Percentiles rank a stretch among this genome's conserved stretches.
phyloP scores from a whole-genome alignment of 805 yeast genomes.

The Lachancea sp. region DNA sequence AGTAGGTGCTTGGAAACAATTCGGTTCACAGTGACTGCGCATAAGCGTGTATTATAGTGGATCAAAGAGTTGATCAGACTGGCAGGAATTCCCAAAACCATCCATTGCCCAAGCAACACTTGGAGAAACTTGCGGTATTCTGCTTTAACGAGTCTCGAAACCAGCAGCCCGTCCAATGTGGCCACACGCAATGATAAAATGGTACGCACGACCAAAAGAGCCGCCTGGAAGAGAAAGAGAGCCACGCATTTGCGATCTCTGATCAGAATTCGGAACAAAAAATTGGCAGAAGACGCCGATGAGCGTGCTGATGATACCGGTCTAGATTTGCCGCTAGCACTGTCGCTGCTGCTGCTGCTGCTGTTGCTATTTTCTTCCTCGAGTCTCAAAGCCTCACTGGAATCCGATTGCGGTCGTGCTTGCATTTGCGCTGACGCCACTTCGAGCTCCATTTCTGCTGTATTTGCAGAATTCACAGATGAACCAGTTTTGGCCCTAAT shows the following conservation, averaged over 20 bases:
- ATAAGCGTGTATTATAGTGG: conserved; percentile 50
- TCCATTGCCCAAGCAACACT: conserved; percentile 62
- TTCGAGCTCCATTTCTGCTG: background rate
- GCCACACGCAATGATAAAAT: conserved; percentile 76
- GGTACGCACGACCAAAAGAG: conserved; percentile 60
- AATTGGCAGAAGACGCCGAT: conserved; percentile 10
- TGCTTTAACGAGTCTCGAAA: conserved; percentile 72
- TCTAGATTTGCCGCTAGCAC: background rate
- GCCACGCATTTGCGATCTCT: conserved; percentile 26
- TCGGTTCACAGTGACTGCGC: conserved; percentile 53
- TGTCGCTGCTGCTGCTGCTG: background rate
- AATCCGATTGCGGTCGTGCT: background rate
- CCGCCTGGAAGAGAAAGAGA: conserved; percentile 45
- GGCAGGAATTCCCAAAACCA: conserved; percentile 81
- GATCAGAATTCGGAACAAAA: conserved; percentile 22
- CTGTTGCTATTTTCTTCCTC: background rate
- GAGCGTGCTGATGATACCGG: no score
- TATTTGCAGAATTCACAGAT: background rate
- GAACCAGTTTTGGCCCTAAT: background rate
- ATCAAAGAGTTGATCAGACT: conserved; percentile 69
- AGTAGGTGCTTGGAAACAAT: conserved; percentile 60
- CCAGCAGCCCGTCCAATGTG: conserved; percentile 75
- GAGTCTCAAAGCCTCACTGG: background rate
- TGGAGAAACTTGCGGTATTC: conserved; percentile 57
- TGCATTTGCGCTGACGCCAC: background rate